Conservation (phyloP, 139 green algal species). For the Spirogloea muscicola region DNA sequence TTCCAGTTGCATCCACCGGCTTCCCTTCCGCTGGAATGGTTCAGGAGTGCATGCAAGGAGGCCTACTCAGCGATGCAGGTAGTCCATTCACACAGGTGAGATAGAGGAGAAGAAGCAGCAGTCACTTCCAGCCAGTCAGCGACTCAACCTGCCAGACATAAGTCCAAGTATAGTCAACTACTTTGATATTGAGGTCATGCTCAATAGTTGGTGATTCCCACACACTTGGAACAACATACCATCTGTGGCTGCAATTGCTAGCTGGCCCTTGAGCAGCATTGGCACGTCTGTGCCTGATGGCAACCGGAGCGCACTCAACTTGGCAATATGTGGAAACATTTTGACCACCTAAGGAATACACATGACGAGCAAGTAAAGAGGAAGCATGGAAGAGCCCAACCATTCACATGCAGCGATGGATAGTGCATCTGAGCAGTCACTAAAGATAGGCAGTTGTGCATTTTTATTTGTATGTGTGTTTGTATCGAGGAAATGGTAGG, state of each 20-base stretch:
- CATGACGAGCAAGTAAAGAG: not conserved
- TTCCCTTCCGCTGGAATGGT: not conserved
- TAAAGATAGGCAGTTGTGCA: no score
- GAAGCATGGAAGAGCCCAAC: no score
- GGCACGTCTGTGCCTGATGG: not conserved
- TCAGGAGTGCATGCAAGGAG: not conserved
- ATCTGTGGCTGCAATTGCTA: not conserved
- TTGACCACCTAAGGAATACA: not conserved
- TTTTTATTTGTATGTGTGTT: no score
- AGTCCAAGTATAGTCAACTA: conserved; percentile 15
- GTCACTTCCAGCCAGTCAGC: not conserved
- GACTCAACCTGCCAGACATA: not conserved
- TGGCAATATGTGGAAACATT: conserved; percentile 22
- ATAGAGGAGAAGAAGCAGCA: not conserved
- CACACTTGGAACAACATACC: not conserved
- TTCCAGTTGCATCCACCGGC: conserved; percentile 23
- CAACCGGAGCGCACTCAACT: conserved; percentile 4
- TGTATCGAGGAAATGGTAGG: no score
- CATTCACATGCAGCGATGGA: no score
- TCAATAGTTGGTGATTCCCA: not conserved
- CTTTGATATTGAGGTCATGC: not conserved
- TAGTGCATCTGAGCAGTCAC: no score
- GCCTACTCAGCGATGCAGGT: no score
- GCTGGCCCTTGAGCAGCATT: conserved; percentile 3
- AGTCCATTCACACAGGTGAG: no score